Evolutionary conservation across 306 rosid species (phyloP).

Genomic region (Prinsepia uniflora): DNA sequence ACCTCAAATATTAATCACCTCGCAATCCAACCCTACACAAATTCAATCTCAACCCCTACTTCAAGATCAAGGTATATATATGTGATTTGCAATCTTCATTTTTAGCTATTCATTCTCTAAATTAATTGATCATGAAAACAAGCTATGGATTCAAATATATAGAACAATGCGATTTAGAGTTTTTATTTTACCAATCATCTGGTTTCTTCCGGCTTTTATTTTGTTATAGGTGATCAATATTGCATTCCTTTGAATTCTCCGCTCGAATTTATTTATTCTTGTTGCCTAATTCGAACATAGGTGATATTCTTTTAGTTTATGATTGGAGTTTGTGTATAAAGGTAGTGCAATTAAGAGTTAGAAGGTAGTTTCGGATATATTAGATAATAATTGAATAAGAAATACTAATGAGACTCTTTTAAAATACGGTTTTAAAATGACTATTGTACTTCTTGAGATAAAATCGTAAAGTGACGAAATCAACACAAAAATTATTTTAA

Average conservation of each 20-base stretch:
- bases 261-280: not conserved
- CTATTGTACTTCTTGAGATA: too few relatives aligned
- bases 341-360: too few relatives aligned
- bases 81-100: not conserved
- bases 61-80: constrained; percentile 48
- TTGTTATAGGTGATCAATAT: not conserved
- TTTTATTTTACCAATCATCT: not conserved
- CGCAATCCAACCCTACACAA: constrained; percentile 6
- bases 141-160: not conserved
- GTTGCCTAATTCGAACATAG: not conserved
- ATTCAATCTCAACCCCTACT: constrained; percentile 29
- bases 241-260: not conserved
- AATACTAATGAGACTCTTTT: too few relatives aligned
- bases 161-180: not conserved
- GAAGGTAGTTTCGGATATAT: too few relatives aligned
- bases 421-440: too few relatives aligned
- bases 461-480: too few relatives aligned
- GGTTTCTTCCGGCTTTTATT: not conserved
- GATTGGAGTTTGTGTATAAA: too few relatives aligned
- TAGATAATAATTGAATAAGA: too few relatives aligned
- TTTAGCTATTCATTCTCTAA: not conserved
- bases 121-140: too few relatives aligned
- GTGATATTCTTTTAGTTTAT: not conserved
- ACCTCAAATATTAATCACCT: not conserved
- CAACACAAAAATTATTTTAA: too few relatives aligned